Evolutionary conservation across 768 basidiomycete genomes (phyloP), one percentile per base, ranked within the genome.

Genomic region (Boletus reticulatus): DNA sequence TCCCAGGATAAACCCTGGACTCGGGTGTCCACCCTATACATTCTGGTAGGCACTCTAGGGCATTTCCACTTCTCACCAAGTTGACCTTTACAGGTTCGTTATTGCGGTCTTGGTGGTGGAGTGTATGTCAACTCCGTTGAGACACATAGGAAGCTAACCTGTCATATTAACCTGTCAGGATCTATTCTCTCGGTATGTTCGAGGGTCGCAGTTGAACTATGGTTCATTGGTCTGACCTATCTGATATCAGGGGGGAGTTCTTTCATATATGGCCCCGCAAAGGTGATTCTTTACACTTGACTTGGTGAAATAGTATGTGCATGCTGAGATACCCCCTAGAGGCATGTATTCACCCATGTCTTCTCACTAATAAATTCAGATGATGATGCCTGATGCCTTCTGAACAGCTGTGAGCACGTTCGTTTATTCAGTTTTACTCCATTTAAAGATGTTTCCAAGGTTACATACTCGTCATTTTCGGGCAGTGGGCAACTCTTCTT

Each of bases 231-330:
- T 19, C 42, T 59, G 38, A 60, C 41, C 10, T 20, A 11, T 16
- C n/a, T 16, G 10, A 44, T 29, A 4, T n/a, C 17, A 59, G 58
- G 34, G 29, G 58, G 58, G 37, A 49, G 47, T 42, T 53, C 58
- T 17, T 53, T 59, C 22, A n/a, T 59, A 16, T 31, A 42, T 20
- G 50, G 50, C 14, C 50, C 50, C 19, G 27, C 4, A 34, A 32
- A 53, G 19, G 58, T 59, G 31, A 34, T n/a, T 48, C 19, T 3
- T 6, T 37, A 19, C 19, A 22, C 22, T 22, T 24, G 29, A 22
- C 22, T 22, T 24, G 29, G n/a, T 19, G 13, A 16, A 24, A 32
- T 5, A 27, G 27, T 27, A 27, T 4, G 6, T n/a, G 1, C 43
- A 22, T 32, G 10, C 46, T 48, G 5, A 57, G 14, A 16, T 11